phyloP scores from a whole-genome alignment of 1,284 basidiomycete species.

The Papiliotrema terrestris region DNA sequence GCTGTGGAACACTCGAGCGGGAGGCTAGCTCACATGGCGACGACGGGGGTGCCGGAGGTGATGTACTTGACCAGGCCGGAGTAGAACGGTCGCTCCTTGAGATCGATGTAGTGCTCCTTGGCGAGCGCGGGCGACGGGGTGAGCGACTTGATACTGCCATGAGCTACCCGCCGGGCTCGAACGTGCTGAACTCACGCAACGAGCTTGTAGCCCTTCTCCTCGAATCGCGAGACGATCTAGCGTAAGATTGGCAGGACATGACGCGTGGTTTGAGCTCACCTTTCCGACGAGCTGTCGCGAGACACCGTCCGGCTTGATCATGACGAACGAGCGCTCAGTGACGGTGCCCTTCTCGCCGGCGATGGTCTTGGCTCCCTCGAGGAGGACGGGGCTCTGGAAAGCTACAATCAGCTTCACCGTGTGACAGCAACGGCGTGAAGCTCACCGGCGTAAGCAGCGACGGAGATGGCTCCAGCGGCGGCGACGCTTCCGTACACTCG shows the following conservation, averaged over 20 bases:
- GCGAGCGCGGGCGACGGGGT: slow-evolving; percentile 41
- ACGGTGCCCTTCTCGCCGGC: slow-evolving; percentile 51
- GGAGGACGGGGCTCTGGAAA: slow-evolving; percentile 22
- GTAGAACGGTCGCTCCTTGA: slow-evolving; percentile 43
- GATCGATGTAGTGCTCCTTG: slow-evolving; percentile 45
- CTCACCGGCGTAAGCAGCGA: slow-evolving; percentile 39
- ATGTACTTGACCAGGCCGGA: slow-evolving; percentile 45
- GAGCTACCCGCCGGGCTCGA: not conserved
- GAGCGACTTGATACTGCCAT: slow-evolving; percentile 40
- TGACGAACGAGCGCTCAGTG: slow-evolving; percentile 51
- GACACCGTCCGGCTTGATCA: slow-evolving; percentile 50
- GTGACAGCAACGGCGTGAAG: not conserved
- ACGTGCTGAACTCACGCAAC: slow-evolving; percentile 31
- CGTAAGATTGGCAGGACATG: not conserved
- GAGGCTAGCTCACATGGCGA: slow-evolving; percentile 37
- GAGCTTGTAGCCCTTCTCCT: slow-evolving; percentile 47
- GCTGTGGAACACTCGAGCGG: not conserved
- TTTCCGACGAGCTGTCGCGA: slow-evolving; percentile 45
- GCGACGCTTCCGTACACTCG: slow-evolving; percentile 23
- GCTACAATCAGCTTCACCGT: slow-evolving; percentile 7
- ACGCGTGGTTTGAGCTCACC: slow-evolving; percentile 14
- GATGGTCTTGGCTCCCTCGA: slow-evolving; percentile 50
- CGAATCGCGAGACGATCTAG: slow-evolving; percentile 42
- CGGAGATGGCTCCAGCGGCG: slow-evolving; percentile 30
- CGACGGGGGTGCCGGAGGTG: slow-evolving; percentile 45